Conservation (phyloP, 495 filamentous ascomycete genomes). For the Aspergillus kassunensis region DNA sequence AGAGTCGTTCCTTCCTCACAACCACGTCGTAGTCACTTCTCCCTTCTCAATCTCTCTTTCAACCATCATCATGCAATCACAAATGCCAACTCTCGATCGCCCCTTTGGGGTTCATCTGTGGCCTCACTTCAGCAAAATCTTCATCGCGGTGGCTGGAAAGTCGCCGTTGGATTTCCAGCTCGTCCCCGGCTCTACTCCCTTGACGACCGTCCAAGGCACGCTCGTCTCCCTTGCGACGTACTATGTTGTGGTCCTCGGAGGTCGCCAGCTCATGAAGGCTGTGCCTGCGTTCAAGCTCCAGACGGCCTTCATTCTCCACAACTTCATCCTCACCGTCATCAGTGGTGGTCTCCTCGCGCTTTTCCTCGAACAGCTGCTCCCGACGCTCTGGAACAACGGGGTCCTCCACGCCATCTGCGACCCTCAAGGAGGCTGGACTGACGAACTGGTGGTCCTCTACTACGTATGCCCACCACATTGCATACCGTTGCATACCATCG, state of each 20-base stretch:
- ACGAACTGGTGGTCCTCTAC: slow-evolving; percentile 61
- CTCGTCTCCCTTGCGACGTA: slow-evolving; percentile 54
- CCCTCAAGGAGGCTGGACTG: slow-evolving; percentile 61
- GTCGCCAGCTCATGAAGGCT: slow-evolving; percentile 63
- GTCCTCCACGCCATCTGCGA: slow-evolving; percentile 63
- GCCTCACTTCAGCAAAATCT: slow-evolving; percentile 89
- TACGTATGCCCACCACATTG: slow-evolving; percentile 49
- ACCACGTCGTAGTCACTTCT: too few relatives aligned
- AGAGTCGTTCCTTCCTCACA: too few relatives aligned
- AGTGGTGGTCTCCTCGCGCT: slow-evolving; percentile 56
- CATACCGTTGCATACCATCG: too few relatives aligned
- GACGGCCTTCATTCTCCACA: slow-evolving; percentile 66
- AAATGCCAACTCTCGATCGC: slow-evolving; percentile 73
- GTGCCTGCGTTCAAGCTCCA: slow-evolving; percentile 55
- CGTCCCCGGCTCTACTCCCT: slow-evolving; percentile 51
- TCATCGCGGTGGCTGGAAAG: slow-evolving; percentile 65
- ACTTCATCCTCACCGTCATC: slow-evolving; percentile 59
- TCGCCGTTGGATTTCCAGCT: slow-evolving; percentile 58
- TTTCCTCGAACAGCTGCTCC: slow-evolving; percentile 62
- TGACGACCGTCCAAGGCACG: slow-evolving; percentile 58
- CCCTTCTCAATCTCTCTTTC: too few relatives aligned
- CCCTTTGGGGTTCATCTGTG: slow-evolving; percentile 90
- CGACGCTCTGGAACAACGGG: slow-evolving; percentile 54
- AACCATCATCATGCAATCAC: too few relatives aligned
- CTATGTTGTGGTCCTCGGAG: slow-evolving; percentile 63